A percentile compares a stretch with the other conserved stretches of the same genome.
These are phyloP conservation scores for Kazachstania taianensis DNA, from an alignment of 805 yeast species.

Conservation along the genomic window DNA sequence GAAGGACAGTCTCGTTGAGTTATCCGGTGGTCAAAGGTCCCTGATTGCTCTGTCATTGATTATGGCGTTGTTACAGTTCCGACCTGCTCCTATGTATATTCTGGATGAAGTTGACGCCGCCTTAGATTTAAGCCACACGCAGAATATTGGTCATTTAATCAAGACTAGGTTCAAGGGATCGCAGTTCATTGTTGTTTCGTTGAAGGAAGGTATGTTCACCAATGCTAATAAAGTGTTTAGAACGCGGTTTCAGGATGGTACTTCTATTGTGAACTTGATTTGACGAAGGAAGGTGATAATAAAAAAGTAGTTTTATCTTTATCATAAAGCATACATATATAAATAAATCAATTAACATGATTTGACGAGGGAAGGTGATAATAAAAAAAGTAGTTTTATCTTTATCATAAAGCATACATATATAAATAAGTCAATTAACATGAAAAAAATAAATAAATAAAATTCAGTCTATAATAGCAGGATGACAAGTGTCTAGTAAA, in stretches of 20 bases:
- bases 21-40: conserved; percentile 96
- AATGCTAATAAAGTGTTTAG: conserved; percentile 92
- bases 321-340: conserved; percentile 1
- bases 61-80: conserved; percentile 83
- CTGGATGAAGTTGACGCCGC: conserved; percentile 99
- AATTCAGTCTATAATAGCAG: too few species aligned
- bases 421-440: neutral
- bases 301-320: neutral
- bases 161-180: conserved; percentile 92
- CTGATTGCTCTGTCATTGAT: conserved; percentile 86
- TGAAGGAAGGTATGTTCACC: conserved; percentile 97
- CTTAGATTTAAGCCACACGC: conserved; percentile 90
- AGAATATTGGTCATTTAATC: conserved; percentile 91
- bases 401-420: neutral
- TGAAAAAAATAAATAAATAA: too few species aligned
- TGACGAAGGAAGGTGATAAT: conserved; percentile 20
- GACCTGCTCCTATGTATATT: conserved; percentile 98
- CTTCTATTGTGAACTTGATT: conserved; percentile 77
- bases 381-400: neutral
- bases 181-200: conserved; percentile 90
- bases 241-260: conserved; percentile 93
- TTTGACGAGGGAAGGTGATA: conserved; percentile 30
- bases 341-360: neutral
- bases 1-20: conserved; percentile 91
- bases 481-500: conserved; percentile 46